phyloP scores from a whole-genome alignment of 805 yeast genomes.

The Candida qinlingensis region DNA sequence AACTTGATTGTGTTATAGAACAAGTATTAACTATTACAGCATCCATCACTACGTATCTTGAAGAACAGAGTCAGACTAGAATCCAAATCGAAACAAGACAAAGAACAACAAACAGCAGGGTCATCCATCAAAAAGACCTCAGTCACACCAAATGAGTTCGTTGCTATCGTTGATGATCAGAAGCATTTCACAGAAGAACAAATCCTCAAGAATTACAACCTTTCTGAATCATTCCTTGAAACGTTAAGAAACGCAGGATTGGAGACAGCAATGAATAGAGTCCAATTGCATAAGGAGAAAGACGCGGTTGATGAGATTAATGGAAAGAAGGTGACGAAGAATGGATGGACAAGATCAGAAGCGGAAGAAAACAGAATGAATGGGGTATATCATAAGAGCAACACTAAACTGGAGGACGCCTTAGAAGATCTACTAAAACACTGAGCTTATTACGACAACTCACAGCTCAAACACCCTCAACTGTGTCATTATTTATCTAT shows the following conservation, averaged over 20 bases:
- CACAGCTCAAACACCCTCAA: background rate
- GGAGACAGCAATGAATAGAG: conserved; percentile 8
- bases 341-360: conserved; percentile 4
- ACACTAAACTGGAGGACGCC: conserved; percentile 13
- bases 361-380: conserved; percentile 13
- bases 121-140: background rate
- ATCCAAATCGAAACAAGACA: conserved; percentile 5
- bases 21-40: conserved; percentile 4
- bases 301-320: background rate
- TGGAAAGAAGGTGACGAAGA: conserved; percentile 3
- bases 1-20: background rate
- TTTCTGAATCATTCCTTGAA: conserved; percentile 3
- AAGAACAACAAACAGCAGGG: background rate
- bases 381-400: conserved; percentile 11
- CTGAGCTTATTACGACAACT: conserved; percentile 2
- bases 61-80: conserved; percentile 15
- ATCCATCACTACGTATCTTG: conserved; percentile 17
- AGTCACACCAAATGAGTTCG: conserved; percentile 14
- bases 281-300: background rate
- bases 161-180: conserved; percentile 18
- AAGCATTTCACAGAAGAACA: conserved; percentile 12
- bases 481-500: background rate
- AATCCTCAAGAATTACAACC: conserved; percentile 11
- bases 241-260: background rate
- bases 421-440: conserved; percentile 12